Percentiles rank a stretch among this genome's conserved stretches.
Evolutionary conservation across 495 filamentous ascomycete species (phyloP).

Genomic region (Elasticomyces elasticus): DNA sequence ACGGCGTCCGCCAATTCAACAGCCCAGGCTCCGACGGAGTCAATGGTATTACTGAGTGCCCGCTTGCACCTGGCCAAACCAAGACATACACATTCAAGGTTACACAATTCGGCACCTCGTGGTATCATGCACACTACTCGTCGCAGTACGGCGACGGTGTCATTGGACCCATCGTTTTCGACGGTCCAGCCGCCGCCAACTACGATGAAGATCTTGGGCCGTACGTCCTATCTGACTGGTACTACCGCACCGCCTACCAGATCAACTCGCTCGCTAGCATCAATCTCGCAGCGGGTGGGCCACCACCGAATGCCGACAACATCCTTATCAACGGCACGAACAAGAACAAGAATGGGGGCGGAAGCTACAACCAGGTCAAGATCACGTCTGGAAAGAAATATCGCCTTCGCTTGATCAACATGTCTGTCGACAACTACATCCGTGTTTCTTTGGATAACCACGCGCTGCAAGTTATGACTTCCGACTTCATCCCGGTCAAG

Average conservation of each 20-base stretch:
- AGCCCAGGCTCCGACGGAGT: slow-evolving; percentile 29
- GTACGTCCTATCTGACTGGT: slow-evolving; percentile 31
- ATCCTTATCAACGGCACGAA: slow-evolving; percentile 32
- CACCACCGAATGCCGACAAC: slow-evolving; percentile 26
- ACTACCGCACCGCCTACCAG: slow-evolving; percentile 25
- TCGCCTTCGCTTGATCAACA: slow-evolving; percentile 33
- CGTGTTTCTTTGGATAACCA: slow-evolving; percentile 27
- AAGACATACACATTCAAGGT: slow-evolving; percentile 31
- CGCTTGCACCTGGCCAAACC: slow-evolving; percentile 28
- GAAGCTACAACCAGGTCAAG: slow-evolving; percentile 22
- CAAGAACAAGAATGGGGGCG: slow-evolving; percentile 22
- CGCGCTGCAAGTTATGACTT: slow-evolving; percentile 28
- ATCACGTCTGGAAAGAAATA: slow-evolving; percentile 31
- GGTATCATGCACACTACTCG: slow-evolving; percentile 30
- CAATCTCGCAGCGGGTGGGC: slow-evolving; percentile 11
- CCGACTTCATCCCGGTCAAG: slow-evolving; percentile 33
- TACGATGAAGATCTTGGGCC: slow-evolving; percentile 35
- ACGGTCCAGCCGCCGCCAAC: slow-evolving; percentile 30
- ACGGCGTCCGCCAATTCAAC: slow-evolving; percentile 31
- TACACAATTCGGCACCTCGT: slow-evolving; percentile 34
- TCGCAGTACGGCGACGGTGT: slow-evolving; percentile 34
- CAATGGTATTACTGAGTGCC: slow-evolving; percentile 33
- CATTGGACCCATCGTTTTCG: slow-evolving; percentile 29
- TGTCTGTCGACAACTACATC: slow-evolving; percentile 23
- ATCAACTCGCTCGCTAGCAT: slow-evolving; percentile 2